Evolutionary conservation across 306 rosid species (phyloP).

Genomic region (Calophaca sinica): DNA sequence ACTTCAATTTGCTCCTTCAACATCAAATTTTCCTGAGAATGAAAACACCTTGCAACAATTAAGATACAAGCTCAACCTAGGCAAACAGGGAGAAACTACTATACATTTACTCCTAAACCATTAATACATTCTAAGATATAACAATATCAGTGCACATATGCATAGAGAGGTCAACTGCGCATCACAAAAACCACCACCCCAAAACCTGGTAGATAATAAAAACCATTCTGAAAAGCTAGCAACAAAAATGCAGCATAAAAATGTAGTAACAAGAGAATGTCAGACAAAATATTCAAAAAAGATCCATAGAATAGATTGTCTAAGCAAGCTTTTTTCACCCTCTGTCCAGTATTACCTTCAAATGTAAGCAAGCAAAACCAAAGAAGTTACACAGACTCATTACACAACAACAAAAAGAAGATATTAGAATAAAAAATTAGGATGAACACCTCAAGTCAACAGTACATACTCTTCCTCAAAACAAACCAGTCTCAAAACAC

Average conservation of each 20-base stretch:
- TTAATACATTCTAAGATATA: constrained; percentile 10
- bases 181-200: constrained; percentile 28
- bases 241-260: constrained; percentile 20
- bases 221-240: constrained; percentile 3
- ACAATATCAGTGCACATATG: background rate
- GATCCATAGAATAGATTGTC: constrained; percentile 33
- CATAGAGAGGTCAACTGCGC: constrained; percentile 17
- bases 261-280: background rate
- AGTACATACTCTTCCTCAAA: background rate
- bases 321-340: background rate
- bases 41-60: constrained; percentile 8
- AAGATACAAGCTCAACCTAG: constrained; percentile 18
- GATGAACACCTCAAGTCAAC: constrained; percentile 13
- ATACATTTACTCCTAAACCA: constrained; percentile 10
- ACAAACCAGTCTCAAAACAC: constrained; percentile 31
- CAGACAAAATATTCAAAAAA: constrained; percentile 12
- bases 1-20: constrained; percentile 83
- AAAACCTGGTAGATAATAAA: constrained; percentile 11
- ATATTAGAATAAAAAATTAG: background rate
- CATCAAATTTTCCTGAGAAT: constrained; percentile 75
- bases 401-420: constrained; percentile 9
- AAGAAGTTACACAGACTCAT: background rate
- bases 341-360: background rate
- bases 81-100: background rate
- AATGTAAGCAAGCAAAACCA: constrained; percentile 24